Percentiles rank a stretch among this genome's conserved stretches.
phyloP scores from a whole-genome alignment of 768 basidiomycete genomes.

The Rhodotorula toruloides region DNA sequence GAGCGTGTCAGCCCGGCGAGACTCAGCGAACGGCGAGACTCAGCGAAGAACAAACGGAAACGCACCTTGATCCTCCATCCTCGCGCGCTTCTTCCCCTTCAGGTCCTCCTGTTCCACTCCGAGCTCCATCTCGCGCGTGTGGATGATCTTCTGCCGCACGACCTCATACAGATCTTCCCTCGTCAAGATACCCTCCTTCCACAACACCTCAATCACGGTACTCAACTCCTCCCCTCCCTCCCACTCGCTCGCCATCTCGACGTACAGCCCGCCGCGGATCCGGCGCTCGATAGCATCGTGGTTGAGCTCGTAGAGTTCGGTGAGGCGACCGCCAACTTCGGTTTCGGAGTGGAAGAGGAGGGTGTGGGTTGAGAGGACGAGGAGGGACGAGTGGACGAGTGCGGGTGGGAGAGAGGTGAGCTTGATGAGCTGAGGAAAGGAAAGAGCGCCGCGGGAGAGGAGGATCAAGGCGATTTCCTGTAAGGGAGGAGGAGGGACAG shows the following conservation, averaged over 20 bases:
- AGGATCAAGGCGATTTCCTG: slow-evolving; percentile 34
- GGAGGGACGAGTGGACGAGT: slow-evolving; percentile 18
- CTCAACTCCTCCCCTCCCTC: neutral
- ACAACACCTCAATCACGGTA: slow-evolving; percentile 8
- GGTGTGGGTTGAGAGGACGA: slow-evolving; percentile 35
- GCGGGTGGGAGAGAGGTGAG: slow-evolving; percentile 30
- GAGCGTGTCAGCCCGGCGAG: neutral
- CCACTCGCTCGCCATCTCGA: slow-evolving; percentile 27
- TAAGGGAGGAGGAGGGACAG: neutral
- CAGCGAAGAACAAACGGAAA: neutral
- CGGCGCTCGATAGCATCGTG: slow-evolving; percentile 23
- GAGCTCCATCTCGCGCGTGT: neutral
- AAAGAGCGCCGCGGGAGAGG: slow-evolving; percentile 32
- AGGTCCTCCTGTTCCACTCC: neutral
- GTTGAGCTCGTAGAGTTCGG: slow-evolving; percentile 38
- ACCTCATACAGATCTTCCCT: slow-evolving; percentile 19
- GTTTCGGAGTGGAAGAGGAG: slow-evolving; percentile 36
- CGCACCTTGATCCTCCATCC: slow-evolving; percentile 14
- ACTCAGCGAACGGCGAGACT: too few species aligned
- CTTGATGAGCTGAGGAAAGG: slow-evolving; percentile 31
- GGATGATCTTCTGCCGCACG: neutral
- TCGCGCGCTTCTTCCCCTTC: slow-evolving; percentile 30
- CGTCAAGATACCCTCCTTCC: slow-evolving; percentile 26
- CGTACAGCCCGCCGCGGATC: slow-evolving; percentile 21
- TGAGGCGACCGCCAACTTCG: slow-evolving; percentile 26